phyloP scores from a whole-genome alignment of 2,329 filamentous ascomycete genomes.

The Magnaporthiopsis poae region DNA sequence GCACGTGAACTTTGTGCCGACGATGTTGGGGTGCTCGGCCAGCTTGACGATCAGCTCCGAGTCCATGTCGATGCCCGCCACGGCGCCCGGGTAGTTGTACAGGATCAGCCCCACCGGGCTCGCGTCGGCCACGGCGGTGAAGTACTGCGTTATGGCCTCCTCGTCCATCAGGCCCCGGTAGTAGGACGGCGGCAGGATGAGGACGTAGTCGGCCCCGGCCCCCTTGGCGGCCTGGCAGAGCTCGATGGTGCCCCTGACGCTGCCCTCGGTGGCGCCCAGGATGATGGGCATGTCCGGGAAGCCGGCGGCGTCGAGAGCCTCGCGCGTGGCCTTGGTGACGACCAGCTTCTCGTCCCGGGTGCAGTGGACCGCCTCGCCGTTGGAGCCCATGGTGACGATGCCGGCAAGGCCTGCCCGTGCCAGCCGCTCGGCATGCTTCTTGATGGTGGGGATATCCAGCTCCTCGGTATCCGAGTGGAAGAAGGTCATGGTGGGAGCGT shows the following conservation, averaged over 20 bases:
- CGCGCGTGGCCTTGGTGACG: slow-evolving; percentile 67
- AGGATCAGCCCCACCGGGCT: slow-evolving; percentile 70
- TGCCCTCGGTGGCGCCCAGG: slow-evolving; percentile 71
- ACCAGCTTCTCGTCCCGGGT: slow-evolving; percentile 65
- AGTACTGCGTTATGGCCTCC: slow-evolving; percentile 49
- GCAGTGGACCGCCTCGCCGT: slow-evolving; percentile 80
- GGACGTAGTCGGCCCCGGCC: slow-evolving; percentile 68
- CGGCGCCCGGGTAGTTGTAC: slow-evolving; percentile 86
- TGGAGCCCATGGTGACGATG: slow-evolving; percentile 79
- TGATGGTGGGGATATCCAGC: slow-evolving; percentile 68
- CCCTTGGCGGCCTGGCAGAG: slow-evolving; percentile 56
- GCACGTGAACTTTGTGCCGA: slow-evolving; percentile 86
- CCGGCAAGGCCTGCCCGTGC: slow-evolving; percentile 69
- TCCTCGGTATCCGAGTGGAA: slow-evolving; percentile 78
- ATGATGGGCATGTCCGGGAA: slow-evolving; percentile 70
- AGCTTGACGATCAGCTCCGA: slow-evolving; percentile 75
- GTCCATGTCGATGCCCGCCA: slow-evolving; percentile 80
- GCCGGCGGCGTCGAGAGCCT: slow-evolving; percentile 72
- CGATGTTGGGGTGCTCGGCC: slow-evolving; percentile 70
- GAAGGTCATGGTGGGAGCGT: slow-evolving; percentile 84
- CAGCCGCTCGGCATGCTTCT: slow-evolving; percentile 70
- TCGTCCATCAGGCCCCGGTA: slow-evolving; percentile 71
- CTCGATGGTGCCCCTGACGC: slow-evolving; percentile 70
- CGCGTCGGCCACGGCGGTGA: slow-evolving; percentile 59
- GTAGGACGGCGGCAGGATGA: slow-evolving; percentile 74